Base-by-base conservation (phyloP, 129 eudicot genomes). In the Calendula officinalis region DNA sequence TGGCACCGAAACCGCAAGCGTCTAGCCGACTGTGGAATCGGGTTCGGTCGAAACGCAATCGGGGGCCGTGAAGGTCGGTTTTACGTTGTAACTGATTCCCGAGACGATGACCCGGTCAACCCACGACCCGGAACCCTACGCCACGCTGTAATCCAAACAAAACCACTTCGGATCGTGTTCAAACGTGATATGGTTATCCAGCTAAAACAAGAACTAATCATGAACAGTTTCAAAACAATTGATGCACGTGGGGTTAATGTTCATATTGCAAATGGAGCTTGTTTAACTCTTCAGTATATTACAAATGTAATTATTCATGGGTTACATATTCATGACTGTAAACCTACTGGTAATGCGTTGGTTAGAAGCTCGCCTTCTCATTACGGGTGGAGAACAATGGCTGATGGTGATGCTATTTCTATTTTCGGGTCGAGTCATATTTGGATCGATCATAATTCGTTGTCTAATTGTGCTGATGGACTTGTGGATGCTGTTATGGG, bases 401-500 rank as follows among this genome's bases (percentile, higher is more conserved):
- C 97, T 53, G 97, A 90, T 61, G 97, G 97, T 17, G 97, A 90
- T 77, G 97, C 83, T 7, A 52, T 90, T 35, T 90, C 97, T 12
- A 86, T 90, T 12, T 90, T 90, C 38, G 90, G 95, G 10, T 80
- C 95, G 8, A 90, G 97, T 69, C 97, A 90, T 57, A 67, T 90
- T 0, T 90, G 97, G 97, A 76, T 90, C 6, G 97, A 90, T 76
- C 97, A 90, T 41, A 86, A 87, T 62, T 90, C 97, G 5, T 83
- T 90, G 49, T 90, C 97, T 40, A 60, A 90, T 40, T 90, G 97
- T 59, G 95, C 95, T 34, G 97, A 90, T 41, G 97, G 97, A 3
- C 89, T 90, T 15, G 94, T 90, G 47, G 97, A 90, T 48, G 97
- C 97, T 42, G 85, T 90, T 14, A 90, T 90, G 97, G 97, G 97